Evolutionary conservation across 2,329 filamentous ascomycete species (phyloP).

Genomic region (Calonectria honghensis): DNA sequence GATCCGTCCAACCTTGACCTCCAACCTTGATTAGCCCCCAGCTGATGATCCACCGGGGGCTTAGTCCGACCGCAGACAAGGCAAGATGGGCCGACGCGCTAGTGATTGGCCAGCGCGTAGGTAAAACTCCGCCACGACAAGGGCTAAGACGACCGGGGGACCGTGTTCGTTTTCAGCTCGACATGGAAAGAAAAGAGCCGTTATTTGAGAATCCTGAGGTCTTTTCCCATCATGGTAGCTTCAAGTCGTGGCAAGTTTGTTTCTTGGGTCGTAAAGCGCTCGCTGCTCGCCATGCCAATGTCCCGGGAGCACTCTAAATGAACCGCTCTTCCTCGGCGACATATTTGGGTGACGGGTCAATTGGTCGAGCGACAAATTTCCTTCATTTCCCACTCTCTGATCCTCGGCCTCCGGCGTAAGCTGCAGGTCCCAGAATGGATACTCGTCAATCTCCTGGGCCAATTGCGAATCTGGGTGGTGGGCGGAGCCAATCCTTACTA

Average conservation of each 20-base stretch:
- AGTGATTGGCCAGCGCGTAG: not conserved
- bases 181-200: not conserved
- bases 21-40: not conserved
- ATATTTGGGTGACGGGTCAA: too few relatives aligned
- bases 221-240: not conserved
- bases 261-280: not conserved
- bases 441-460: not conserved
- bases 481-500: constrained; percentile 14
- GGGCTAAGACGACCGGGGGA: not conserved
- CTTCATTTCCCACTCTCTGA: constrained; percentile 11
- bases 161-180: not conserved
- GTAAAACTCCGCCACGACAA: not conserved
- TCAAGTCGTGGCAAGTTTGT: not conserved
- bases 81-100: not conserved
- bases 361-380: not conserved
- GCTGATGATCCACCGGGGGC: not conserved
- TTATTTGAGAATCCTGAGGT: not conserved
- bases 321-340: not conserved
- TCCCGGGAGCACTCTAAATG: not conserved
- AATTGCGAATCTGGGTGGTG: not conserved
- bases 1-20: not conserved
- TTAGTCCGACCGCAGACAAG: not conserved
- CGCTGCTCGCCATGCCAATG: not conserved
- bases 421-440: not conserved
- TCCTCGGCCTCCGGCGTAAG: constrained; percentile 9